Evolutionary conservation across 257 asterid species (phyloP).

Genomic region (Paraleonurus japonicus): DNA sequence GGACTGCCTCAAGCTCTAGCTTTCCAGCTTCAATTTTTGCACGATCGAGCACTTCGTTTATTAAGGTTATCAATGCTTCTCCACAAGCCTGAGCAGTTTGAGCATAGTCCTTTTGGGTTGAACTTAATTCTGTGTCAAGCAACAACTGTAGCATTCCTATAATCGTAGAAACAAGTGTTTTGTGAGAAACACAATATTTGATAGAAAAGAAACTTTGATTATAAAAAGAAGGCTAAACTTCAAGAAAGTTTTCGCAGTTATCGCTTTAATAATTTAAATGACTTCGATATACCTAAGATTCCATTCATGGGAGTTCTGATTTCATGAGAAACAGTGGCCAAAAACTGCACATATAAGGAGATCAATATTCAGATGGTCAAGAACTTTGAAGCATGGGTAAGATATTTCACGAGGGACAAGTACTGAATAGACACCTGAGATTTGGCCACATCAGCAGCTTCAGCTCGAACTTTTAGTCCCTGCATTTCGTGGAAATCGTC

Average conservation of each 20-base stretch:
- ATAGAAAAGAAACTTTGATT: background rate
- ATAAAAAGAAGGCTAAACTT: background rate
- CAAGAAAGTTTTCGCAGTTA: background rate
- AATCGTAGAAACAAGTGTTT: slow-evolving; percentile 19
- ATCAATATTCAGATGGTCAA: slow-evolving; percentile 20
- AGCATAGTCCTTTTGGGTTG: slow-evolving; percentile 87
- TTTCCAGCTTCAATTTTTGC: slow-evolving; percentile 92
- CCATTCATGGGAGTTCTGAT: slow-evolving; percentile 99
- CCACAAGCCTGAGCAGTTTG: slow-evolving; percentile 98
- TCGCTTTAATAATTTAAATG: background rate
- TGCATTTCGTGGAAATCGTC: slow-evolving; percentile 78
- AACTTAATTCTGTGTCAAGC: slow-evolving; percentile 71
- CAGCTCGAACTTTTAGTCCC: slow-evolving; percentile 76
- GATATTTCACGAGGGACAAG: slow-evolving; percentile 8
- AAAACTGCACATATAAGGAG: slow-evolving; percentile 50
- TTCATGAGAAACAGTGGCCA: slow-evolving; percentile 97
- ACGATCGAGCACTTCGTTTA: slow-evolving; percentile 90
- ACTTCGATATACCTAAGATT: slow-evolving; percentile 58
- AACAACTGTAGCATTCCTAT: slow-evolving; percentile 88
- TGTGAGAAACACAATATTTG: background rate
- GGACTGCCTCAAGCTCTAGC: slow-evolving; percentile 84
- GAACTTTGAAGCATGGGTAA: background rate
- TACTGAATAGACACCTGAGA: slow-evolving; percentile 57
- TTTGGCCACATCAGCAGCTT: slow-evolving; percentile 93
- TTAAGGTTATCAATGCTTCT: slow-evolving; percentile 74